Base-by-base conservation (phyloP, 2,329 filamentous ascomycete genomes). In the Scorias spongiosa region DNA sequence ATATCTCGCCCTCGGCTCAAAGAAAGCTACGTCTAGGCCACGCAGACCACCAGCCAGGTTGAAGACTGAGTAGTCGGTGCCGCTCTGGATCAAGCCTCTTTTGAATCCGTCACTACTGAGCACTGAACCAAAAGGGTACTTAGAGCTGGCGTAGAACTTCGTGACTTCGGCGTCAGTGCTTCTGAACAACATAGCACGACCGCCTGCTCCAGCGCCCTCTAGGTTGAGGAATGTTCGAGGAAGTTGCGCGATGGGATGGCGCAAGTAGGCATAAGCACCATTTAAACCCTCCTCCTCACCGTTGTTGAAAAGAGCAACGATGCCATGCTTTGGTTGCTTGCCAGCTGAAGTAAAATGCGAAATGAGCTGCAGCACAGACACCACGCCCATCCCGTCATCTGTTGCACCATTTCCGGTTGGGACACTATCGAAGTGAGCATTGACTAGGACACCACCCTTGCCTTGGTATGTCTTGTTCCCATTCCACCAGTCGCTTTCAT, bases 401-500 rank as follows among this genome's bases (percentile, higher is more conserved):
- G 91, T 96, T 12, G 91, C 88, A 40, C 91, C 91, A 53, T 80
- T 94, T 1, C 86, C 88, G 2, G 87, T 93, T 11, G 87, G 84
- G 5, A 96, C 91, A 46, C 83, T 88, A 64, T 94, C 91, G 58
- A 91, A 94, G 59, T 96, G 91, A 14, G 89, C 88, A 60, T 95
- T 96, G 52, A 96, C 83, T 39, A 98, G 72, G 14, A 94, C 86
- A 29, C 87, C 85, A 14, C 84, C 82, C 2, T 46, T 44, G 8
- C 74, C 72, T 48, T 71, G 37, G 50, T 60, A 47, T 48, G 54
- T 37, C 41, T 46, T 30, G 32, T 48, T 46, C 20, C 41, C 66
- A 66, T 45, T 65, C 84, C 82, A 93, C 82, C 84, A 93, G 38
- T 76, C 70, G 8, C 79, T 78, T 28, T 74, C 67, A 20, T 80